Base-by-base conservation (phyloP, 305 asterid genomes). In the Rubia peregrina region DNA sequence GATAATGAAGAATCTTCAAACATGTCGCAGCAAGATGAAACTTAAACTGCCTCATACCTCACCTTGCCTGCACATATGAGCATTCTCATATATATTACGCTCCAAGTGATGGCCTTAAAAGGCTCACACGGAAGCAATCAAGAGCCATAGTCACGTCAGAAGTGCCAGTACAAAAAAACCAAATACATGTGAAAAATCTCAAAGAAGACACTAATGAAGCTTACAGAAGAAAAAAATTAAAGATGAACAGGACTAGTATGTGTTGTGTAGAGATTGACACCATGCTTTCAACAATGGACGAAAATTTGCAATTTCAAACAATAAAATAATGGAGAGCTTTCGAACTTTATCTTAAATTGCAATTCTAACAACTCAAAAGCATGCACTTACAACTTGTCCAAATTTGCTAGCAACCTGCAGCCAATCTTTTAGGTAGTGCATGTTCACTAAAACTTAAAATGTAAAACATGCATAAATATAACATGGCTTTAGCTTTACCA, bases 31-130 rank as follows among this genome's bases (percentile, higher is more conserved):
- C n/a, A 10, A 36, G 56, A 21, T 53, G 24, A 72, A 48, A 64
- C 44, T 21, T 12, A 36, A 22, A 12, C 40, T 8, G 51, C 70
- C 66, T 64, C 71, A 65, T 40, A 65, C 38, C 71, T 65, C 60
- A 55, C 43, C 43, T 0, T 9, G 60, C 62, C 48, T 22, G 19
- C 65, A 40, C 1, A 43, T 30, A 65, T 42, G 44, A 10, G 44
- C 49, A 46, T 30, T 56, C 57, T 66, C 61, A 33, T 6, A 17
- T 2, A 66, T 17, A 33, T 49, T 24, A 40, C 36, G 30, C 42
- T 42, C 21, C 49, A 24, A 41, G 12, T 4, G 4, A 4, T 17
- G 70, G n/a, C 22, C 46, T 38, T 72, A 49, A 21, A 48, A 14
- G 44, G 26, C 0, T 63, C 33, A 12, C 57, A 22, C n/a, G 10